Base-by-base conservation (phyloP, 108 stramenopile genomes). In the Nitzschia sp. region DNA sequence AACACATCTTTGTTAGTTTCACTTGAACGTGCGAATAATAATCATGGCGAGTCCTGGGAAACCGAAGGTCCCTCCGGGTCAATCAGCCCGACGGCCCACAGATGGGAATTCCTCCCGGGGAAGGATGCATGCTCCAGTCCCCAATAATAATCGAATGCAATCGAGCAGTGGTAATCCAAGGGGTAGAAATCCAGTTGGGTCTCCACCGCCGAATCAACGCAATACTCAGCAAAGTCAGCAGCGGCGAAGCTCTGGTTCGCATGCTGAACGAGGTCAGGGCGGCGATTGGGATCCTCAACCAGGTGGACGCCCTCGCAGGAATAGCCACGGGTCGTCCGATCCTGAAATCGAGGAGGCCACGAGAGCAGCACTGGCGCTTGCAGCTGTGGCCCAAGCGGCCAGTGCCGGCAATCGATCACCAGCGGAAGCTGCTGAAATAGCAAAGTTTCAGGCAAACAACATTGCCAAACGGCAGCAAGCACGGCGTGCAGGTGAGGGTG, bases 361-460 rank as follows among this genome's bases (percentile, higher is more conserved):
- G 4, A 29, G 60, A 28, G 75, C 66, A n/a, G 75, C 75, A 30
- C 27, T 71, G 34, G 73, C 79, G 2, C 38, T 80, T 53, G 84
- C 84, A 28, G 84, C 84, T 9, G 64, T 80, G 13, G 79, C 79
- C 33, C 72, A 73, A 53, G 84, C 84, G 3, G 84, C 84, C 17
- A 78, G 35, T 38, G 76, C 84, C 19, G 72, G 62, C 33, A 65
- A 78, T 41, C 73, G 59, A 44, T 78, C 77, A 21, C 84, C 84
- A 32, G 76, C 84, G 0, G 84, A 77, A 62, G 79, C 69, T 3
- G 84, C 84, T 1, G 67, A 75, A 63, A 67, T 74, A 5, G 84
- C 84, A 4, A 73, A 72, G 36, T 73, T 72, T 29, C 68, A 70
- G 25, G 79, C 84, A 1, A 73, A 71, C 1, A 60, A 31, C 38